These are phyloP conservation scores for Tolypocladium tundrense DNA, from an alignment of 2,329 filamentous ascomycete species.

Conservation along the genomic window DNA sequence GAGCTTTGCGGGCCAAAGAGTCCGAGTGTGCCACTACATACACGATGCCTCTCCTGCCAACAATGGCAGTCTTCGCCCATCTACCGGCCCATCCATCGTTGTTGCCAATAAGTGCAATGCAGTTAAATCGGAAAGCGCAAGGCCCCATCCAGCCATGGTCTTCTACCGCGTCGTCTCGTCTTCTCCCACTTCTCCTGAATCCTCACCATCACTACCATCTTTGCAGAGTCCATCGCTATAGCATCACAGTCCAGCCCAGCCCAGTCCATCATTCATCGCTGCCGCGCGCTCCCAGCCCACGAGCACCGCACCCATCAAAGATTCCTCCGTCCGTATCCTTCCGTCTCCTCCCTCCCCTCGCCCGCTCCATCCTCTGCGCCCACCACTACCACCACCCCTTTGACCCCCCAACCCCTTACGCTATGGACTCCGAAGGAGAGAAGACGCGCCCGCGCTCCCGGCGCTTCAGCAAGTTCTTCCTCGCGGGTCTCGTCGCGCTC, in stretches of 20 bases:
- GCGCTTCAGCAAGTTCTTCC: conserved; percentile 2
- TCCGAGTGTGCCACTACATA: too few species aligned
- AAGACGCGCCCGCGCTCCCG: background rate
- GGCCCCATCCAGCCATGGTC: background rate
- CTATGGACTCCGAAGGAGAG: background rate
- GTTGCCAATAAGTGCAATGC: background rate
- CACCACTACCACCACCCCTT: background rate
- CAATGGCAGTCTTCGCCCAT: background rate
- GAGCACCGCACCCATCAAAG: background rate
- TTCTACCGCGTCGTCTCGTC: background rate
- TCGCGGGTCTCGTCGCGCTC: conserved; percentile 8
- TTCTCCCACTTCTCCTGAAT: background rate
- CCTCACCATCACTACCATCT: background rate
- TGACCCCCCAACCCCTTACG: background rate
- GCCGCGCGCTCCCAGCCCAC: too few species aligned
- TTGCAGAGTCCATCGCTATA: background rate
- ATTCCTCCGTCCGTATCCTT: background rate
- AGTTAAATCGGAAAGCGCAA: background rate
- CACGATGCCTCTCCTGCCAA: background rate
- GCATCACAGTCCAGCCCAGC: too few species aligned
- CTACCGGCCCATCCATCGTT: background rate
- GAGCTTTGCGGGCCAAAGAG: too few species aligned
- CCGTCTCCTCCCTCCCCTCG: background rate
- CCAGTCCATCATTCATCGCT: too few species aligned
- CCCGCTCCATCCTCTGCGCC: background rate